A percentile compares a stretch with the other conserved stretches of the same genome.
phyloP scores from a whole-genome alignment of 176 grass and related monocot species.

The Poa annua region DNA sequence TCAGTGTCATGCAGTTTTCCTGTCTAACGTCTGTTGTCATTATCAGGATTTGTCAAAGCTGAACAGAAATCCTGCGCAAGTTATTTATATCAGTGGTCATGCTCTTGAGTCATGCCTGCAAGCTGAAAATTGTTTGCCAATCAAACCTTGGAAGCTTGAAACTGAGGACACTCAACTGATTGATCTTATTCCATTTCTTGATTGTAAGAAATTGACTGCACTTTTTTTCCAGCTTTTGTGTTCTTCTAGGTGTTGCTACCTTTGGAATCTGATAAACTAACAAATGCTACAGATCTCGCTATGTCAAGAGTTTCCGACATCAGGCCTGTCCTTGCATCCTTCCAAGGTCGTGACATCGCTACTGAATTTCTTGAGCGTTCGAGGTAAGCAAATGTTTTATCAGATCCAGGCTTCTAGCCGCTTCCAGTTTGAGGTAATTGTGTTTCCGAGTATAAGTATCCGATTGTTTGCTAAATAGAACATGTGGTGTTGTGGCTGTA shows the following conservation, averaged over 20 bases:
- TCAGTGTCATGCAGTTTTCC: background rate
- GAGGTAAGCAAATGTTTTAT: slow-evolving; percentile 51
- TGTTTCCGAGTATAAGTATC: slow-evolving; percentile 12
- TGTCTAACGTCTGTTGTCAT: slow-evolving; percentile 26
- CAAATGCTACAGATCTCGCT: slow-evolving; percentile 72
- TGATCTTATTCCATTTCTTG: slow-evolving; percentile 98
- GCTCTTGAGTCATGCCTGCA: slow-evolving; percentile 81
- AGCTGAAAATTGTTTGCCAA: slow-evolving; percentile 71
- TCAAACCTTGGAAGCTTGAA: slow-evolving; percentile 98
- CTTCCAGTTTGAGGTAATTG: slow-evolving; percentile 10
- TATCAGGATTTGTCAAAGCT: slow-evolving; percentile 89
- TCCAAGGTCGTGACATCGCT: slow-evolving; percentile 86
- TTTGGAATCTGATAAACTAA: slow-evolving; percentile 36
- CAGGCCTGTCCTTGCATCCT: slow-evolving; percentile 91
- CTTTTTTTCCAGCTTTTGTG: slow-evolving; percentile 20
- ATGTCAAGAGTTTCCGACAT: slow-evolving; percentile 84
- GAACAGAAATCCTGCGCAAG: slow-evolving; percentile 83
- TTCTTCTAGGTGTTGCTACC: slow-evolving; percentile 23
- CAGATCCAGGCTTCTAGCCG: slow-evolving; percentile 11
- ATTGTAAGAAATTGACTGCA: slow-evolving; percentile 61
- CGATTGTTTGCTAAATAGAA: no score
- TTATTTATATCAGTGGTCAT: slow-evolving; percentile 93
- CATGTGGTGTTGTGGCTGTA: slow-evolving; percentile 15
- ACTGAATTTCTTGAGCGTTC: slow-evolving; percentile 88
- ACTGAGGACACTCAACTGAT: slow-evolving; percentile 85